Conservation (phyloP, 2,329 filamentous ascomycete species). For the Hymenoscyphus fructigenus region DNA sequence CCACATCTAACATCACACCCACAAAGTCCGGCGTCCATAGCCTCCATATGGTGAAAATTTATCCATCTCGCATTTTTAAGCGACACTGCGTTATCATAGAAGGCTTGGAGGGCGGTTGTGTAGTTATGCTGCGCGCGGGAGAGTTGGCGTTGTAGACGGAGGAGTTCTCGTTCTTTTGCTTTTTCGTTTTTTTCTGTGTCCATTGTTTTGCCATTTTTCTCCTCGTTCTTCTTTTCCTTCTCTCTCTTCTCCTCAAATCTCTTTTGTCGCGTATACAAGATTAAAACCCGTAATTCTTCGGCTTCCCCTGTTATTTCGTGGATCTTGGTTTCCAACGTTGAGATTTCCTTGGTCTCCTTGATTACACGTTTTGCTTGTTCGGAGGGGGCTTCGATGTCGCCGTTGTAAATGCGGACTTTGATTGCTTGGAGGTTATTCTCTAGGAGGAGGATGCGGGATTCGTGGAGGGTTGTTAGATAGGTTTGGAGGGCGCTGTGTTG, state of each 20-base stretch:
- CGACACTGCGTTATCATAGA: background rate
- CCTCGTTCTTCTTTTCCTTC: too few species aligned
- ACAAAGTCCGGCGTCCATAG: background rate
- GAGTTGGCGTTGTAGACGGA: background rate
- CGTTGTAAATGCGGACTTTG: background rate
- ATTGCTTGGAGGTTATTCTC: background rate
- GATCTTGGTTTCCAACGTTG: background rate
- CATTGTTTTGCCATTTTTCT: too few species aligned
- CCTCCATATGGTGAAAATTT: background rate
- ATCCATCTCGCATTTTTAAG: background rate
- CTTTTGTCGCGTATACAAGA: background rate
- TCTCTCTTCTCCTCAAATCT: background rate
- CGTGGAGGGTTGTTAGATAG: background rate
- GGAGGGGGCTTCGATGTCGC: background rate
- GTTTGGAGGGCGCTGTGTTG: background rate
- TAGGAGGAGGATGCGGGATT: too few species aligned
- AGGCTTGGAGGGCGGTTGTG: too few species aligned
- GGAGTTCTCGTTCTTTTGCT: background rate
- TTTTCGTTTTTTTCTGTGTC: background rate
- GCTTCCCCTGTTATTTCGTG: background rate
- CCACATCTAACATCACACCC: background rate
- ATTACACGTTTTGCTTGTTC: background rate
- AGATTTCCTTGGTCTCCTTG: background rate
- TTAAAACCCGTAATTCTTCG: background rate
- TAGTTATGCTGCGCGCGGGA: background rate